Evolutionary conservation across 805 yeast species (phyloP).

Genomic region (Kregervanrija fluxuum): DNA sequence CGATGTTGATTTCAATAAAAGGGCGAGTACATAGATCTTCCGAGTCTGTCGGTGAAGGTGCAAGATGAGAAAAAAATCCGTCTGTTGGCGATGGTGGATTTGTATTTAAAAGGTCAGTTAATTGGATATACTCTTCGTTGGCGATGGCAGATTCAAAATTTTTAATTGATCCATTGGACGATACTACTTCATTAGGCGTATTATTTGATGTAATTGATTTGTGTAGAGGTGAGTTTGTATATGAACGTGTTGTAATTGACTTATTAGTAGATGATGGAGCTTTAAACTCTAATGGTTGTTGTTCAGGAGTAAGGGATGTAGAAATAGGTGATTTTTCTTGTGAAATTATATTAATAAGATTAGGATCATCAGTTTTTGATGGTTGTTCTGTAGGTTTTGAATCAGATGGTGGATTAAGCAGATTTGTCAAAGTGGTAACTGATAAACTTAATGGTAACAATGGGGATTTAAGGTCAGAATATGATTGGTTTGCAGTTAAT

Average conservation of each 20-base stretch:
- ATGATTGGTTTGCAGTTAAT: slow-evolving; percentile 4
- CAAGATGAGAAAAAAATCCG: slow-evolving; percentile 9
- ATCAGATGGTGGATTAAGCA: slow-evolving; percentile 4
- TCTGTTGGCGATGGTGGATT: slow-evolving; percentile 29
- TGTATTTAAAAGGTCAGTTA: slow-evolving; percentile 32
- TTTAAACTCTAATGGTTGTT: slow-evolving; percentile 6
- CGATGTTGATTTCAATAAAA: slow-evolving; percentile 22
- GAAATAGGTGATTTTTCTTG: background rate
- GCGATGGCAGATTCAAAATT: slow-evolving; percentile 29
- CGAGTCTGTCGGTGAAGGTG: slow-evolving; percentile 5
- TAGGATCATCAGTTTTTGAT: background rate
- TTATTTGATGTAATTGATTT: background rate
- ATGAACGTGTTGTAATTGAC: slow-evolving; percentile 4
- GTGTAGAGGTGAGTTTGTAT: background rate
- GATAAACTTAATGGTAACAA: slow-evolving; percentile 2
- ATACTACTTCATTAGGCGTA: slow-evolving; percentile 4
- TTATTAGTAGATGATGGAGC: slow-evolving; percentile 3
- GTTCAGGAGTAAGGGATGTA: background rate
- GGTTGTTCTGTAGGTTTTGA: background rate
- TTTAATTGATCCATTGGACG: slow-evolving; percentile 13
- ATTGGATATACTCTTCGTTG: slow-evolving; percentile 28
- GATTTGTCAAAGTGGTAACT: slow-evolving; percentile 1
- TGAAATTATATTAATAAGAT: background rate
- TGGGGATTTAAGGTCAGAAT: slow-evolving; percentile 7
- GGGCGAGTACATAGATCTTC: slow-evolving; percentile 19